Conservation (phyloP, 1,139 yeast genomes). For the Groenewaldozyma auringiensis region DNA sequence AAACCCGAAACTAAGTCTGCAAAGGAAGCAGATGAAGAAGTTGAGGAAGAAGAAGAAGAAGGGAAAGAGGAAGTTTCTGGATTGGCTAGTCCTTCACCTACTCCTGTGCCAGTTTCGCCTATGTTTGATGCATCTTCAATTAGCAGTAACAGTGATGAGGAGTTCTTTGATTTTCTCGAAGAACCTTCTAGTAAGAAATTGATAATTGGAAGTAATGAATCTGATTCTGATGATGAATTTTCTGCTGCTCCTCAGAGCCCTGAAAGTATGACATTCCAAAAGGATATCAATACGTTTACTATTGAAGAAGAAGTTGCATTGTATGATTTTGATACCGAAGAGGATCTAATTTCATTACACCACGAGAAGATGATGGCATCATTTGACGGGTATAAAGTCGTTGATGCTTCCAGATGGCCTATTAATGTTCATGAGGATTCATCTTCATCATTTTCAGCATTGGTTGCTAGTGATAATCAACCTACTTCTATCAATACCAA, state of each 20-base stretch:
- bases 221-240: constrained; percentile 8
- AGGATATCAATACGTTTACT: not conserved
- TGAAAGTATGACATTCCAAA: constrained; percentile 1
- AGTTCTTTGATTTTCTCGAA: not conserved
- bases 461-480: constrained; percentile 9
- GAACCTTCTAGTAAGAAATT: not conserved
- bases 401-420: constrained; percentile 21
- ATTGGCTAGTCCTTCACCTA: not conserved
- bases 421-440: constrained; percentile 21
- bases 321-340: not conserved
- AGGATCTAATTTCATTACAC: constrained; percentile 11
- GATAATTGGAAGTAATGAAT: not conserved
- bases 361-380: not conserved
- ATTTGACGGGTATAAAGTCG: not conserved
- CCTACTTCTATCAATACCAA: not conserved
- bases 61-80: not conserved
- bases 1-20: not conserved
- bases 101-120: not conserved
- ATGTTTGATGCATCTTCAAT: constrained; percentile 6
- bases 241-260: constrained; percentile 3
- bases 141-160: constrained; percentile 6
- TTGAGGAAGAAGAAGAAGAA: constrained; percentile 4
- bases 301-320: not conserved
- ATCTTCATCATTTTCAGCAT: constrained; percentile 23
- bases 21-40: not conserved